Evolutionary conservation across 73 alveolate genomes (phyloP), one percentile per base, ranked within the genome.

Genomic region (Loxodes magnus): DNA sequence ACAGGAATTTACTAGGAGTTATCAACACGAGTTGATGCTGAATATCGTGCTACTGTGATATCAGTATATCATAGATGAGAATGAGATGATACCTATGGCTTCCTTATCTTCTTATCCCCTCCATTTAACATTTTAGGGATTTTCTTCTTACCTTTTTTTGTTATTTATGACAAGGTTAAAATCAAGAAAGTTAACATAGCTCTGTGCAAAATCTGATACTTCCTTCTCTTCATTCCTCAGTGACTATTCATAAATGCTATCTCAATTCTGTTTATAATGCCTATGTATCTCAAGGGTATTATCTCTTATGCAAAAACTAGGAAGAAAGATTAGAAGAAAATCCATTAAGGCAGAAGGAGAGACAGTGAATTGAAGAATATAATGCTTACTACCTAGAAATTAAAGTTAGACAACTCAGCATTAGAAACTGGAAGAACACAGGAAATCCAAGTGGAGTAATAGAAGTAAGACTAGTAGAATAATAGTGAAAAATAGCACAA

Each of bases 41-140:
- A 72, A 19, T 65, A 74, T 74, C 43, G 88, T 26, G 71, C 88
- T 5, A 77, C 56, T 4, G 66, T 74, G 50, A 67, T 74, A 31
- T 44, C 58, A 28, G 46, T 48, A 52, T 74, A 68, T 57, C 60
- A 74, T 52, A 74, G 54, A 56, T 74, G 57, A 64, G 53, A 41
- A 74, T 74, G 88, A 82, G 84, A 74, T 49, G 53, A 56, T 43
- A 35, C 49, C 24, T 74, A 35, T 56, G 88, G 88, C 27, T 63
- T 55, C 58, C 52, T 74, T 42, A 67, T 67, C 1, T 67, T 74
- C 39, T 53, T 54, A 25, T 44, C 88, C 12, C 66, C 84, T 16
- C 88, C 88, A 35, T 74, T 66, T 10, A 25, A 57, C 55, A 54
- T 66, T 29, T 74, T 30, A 17, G 52, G 9, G 7, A 10, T 24